phyloP scores from a whole-genome alignment of 129 eudicot genomes.

The Ambrosia artemisiifolia region DNA sequence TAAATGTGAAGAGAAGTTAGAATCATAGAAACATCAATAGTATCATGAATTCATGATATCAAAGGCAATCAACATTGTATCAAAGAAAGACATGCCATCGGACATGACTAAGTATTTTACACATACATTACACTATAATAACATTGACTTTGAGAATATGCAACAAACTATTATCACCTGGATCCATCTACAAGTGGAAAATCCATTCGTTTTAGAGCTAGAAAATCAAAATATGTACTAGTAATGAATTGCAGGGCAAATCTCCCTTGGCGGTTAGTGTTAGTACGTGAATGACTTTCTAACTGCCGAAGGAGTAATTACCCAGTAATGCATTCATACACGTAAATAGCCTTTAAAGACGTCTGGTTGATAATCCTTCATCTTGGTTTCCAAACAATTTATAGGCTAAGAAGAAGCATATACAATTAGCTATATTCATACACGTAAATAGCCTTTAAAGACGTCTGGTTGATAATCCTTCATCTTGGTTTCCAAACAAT shows the following conservation, averaged over 20 bases:
- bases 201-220: not conserved
- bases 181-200: not conserved
- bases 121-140: no score
- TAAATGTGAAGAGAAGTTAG: no score
- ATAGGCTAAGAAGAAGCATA: not conserved
- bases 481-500: not conserved
- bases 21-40: no score
- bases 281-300: no score
- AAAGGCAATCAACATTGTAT: no score
- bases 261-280: slow-evolving; percentile 9
- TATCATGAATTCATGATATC: no score
- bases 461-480: not conserved
- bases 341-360: not conserved
- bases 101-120: no score
- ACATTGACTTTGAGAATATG: no score
- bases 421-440: not conserved
- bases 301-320: slow-evolving; percentile 7
- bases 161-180: no score
- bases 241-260: not conserved
- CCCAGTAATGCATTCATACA: not conserved
- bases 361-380: not conserved
- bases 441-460: not conserved
- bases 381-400: not conserved
- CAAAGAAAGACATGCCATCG: no score
- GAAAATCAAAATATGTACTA: not conserved